Evolutionary conservation across 768 basidiomycete genomes (phyloP).

Genomic region (Hypholoma fasciculare): DNA sequence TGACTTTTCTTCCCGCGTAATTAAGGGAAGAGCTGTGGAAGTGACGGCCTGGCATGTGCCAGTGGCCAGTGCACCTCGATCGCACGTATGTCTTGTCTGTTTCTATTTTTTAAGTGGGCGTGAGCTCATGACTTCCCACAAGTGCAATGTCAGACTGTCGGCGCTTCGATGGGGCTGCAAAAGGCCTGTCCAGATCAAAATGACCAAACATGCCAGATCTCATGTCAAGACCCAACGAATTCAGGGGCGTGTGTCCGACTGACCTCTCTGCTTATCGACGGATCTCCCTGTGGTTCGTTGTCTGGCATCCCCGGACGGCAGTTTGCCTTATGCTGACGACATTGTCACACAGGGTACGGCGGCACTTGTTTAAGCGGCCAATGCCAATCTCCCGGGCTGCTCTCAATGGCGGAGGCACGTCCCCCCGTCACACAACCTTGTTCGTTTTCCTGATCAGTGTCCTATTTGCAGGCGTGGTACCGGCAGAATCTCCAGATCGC

Average conservation of each 20-base stretch:
- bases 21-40: constrained; percentile 66
- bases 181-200: constrained; percentile 62
- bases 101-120: not conserved
- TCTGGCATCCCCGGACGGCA: constrained; percentile 6
- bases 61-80: constrained; percentile 78
- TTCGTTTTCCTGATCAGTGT: not conserved
- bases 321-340: not conserved
- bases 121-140: constrained; percentile 25
- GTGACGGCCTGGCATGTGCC: constrained; percentile 66
- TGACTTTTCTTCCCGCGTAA: constrained; percentile 15
- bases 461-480: constrained; percentile 63
- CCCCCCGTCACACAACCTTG: constrained; percentile 5
- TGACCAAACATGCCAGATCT: constrained; percentile 73
- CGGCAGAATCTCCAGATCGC: constrained; percentile 74
- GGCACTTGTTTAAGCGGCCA: constrained; percentile 64
- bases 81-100: constrained; percentile 45
- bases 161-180: constrained; percentile 69
- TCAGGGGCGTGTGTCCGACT: constrained; percentile 67
- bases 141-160: constrained; percentile 75
- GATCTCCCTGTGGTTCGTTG: constrained; percentile 76
- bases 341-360: constrained; percentile 52
- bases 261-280: constrained; percentile 72
- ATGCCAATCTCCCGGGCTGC: constrained; percentile 59
- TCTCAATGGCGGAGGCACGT: constrained; percentile 62
- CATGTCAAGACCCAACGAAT: constrained; percentile 70